Evolutionary conservation across 2,329 filamentous ascomycete species (phyloP).

Genomic region (Hirsutella minnesotensis): DNA sequence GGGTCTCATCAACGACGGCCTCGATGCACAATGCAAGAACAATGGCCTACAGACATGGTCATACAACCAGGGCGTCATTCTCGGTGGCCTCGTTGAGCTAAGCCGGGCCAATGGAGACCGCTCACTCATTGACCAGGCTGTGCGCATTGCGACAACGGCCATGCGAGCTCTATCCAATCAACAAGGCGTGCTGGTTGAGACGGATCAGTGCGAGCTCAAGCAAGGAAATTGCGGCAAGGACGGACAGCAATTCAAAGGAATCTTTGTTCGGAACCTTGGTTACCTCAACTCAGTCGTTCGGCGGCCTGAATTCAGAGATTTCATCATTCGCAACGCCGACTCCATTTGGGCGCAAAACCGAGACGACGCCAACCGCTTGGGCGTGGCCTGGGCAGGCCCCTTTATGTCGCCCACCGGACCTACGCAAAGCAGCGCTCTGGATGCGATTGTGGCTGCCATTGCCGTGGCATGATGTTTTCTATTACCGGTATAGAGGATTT

Average conservation of each 20-base stretch:
- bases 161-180: slow-evolving; percentile 31
- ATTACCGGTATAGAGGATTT: neutral
- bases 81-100: slow-evolving; percentile 43
- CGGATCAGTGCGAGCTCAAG: slow-evolving; percentile 21
- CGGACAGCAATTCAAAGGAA: slow-evolving; percentile 58
- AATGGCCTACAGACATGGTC: slow-evolving; percentile 37
- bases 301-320: slow-evolving; percentile 34
- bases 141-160: slow-evolving; percentile 38
- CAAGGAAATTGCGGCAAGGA: slow-evolving; percentile 30
- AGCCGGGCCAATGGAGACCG: slow-evolving; percentile 29
- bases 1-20: slow-evolving; percentile 41
- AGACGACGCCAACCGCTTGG: slow-evolving; percentile 34
- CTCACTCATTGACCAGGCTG: slow-evolving; percentile 28
- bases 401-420: slow-evolving; percentile 37
- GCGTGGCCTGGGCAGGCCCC: slow-evolving; percentile 55
- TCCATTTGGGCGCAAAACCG: slow-evolving; percentile 52
- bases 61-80: slow-evolving; percentile 48
- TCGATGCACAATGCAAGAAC: slow-evolving; percentile 35
- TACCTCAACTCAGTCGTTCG: slow-evolving; percentile 42
- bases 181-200: slow-evolving; percentile 32
- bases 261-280: slow-evolving; percentile 54
- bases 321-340: slow-evolving; percentile 50
- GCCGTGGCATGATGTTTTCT: slow-evolving; percentile 16
- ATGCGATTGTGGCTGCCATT: slow-evolving; percentile 52
- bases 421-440: slow-evolving; percentile 54